Percentiles rank a stretch among this genome's conserved stretches.
Evolutionary conservation across 192 early-diverging fungal genomes (phyloP).

Genomic region (Cladochytrium replicatum): DNA sequence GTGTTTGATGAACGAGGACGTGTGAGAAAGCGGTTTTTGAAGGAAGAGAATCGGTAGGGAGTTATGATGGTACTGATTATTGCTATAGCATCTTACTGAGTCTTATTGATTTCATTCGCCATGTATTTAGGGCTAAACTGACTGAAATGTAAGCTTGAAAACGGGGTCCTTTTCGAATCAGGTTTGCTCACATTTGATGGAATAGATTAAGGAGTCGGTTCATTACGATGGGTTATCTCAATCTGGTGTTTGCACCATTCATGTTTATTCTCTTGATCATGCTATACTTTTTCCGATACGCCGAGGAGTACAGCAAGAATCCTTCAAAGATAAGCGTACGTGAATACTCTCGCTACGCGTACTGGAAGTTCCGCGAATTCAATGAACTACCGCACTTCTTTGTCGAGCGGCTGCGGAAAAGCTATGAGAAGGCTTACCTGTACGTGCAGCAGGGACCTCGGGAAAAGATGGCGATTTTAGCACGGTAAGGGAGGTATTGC

Average conservation of each 20-base stretch:
- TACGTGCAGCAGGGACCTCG: constrained; percentile 91
- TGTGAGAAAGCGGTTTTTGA: constrained; percentile 70
- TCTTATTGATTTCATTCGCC: no score
- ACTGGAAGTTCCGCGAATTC: constrained; percentile 93
- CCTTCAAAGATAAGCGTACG: constrained; percentile 73
- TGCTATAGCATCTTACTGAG: no score
- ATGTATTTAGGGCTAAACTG: no score
- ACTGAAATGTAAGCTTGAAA: no score
- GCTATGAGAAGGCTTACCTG: constrained; percentile 60
- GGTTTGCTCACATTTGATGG: no score
- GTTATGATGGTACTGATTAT: no score
- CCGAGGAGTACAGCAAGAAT: constrained; percentile 74
- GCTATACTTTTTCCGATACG: constrained; percentile 86
- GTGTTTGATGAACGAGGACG: constrained; percentile 84
- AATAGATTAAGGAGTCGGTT: constrained; percentile 71
- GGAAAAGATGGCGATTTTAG: constrained; percentile 62
- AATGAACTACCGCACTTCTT: constrained; percentile 95
- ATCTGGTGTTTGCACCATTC: constrained; percentile 79
- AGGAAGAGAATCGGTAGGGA: constrained; percentile 56
- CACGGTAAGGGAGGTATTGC: constrained; percentile 40
- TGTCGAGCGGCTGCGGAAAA: constrained; percentile 58
- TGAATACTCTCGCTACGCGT: constrained; percentile 73
- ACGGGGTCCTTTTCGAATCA: no score
- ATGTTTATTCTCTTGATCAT: constrained; percentile 69
- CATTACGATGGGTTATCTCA: constrained; percentile 77